These are phyloP conservation scores for Monosporozyma solicola DNA, from an alignment of 805 yeast species.

Conservation along the genomic window DNA sequence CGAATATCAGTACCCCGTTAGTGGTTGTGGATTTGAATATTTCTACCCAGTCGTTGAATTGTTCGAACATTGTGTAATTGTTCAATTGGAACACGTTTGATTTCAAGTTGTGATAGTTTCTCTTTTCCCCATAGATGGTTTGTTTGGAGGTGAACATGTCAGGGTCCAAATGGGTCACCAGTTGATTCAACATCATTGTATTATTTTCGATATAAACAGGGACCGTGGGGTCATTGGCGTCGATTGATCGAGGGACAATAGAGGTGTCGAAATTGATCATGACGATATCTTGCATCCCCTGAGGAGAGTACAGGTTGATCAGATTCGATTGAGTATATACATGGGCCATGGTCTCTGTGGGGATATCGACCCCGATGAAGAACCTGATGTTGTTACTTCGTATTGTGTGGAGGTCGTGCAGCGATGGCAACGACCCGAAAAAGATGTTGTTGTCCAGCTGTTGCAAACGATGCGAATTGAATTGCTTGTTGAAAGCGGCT, in stretches of 20 bases:
- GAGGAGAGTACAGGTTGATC: constrained; percentile 7
- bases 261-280: constrained; percentile 31
- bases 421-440: constrained; percentile 39
- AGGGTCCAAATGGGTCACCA: neutral
- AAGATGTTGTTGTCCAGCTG: constrained; percentile 34
- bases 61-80: constrained; percentile 15
- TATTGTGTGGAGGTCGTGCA: constrained; percentile 31
- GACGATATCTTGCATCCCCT: constrained; percentile 20
- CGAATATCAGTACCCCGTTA: constrained; percentile 18
- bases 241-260: neutral
- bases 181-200: constrained; percentile 3
- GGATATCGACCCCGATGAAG: constrained; percentile 30
- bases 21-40: constrained; percentile 16
- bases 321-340: constrained; percentile 7
- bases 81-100: constrained; percentile 10
- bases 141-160: constrained; percentile 1
- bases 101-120: constrained; percentile 7
- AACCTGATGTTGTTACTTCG: constrained; percentile 33
- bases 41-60: constrained; percentile 24
- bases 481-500: constrained; percentile 2
- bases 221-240: neutral
- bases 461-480: constrained; percentile 36
- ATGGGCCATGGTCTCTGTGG: constrained; percentile 28
- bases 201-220: neutral
- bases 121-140: neutral